Evolutionary conservation across 2,329 filamentous ascomycete species (phyloP).

Genomic region (Chalaropsis ovoidea): DNA sequence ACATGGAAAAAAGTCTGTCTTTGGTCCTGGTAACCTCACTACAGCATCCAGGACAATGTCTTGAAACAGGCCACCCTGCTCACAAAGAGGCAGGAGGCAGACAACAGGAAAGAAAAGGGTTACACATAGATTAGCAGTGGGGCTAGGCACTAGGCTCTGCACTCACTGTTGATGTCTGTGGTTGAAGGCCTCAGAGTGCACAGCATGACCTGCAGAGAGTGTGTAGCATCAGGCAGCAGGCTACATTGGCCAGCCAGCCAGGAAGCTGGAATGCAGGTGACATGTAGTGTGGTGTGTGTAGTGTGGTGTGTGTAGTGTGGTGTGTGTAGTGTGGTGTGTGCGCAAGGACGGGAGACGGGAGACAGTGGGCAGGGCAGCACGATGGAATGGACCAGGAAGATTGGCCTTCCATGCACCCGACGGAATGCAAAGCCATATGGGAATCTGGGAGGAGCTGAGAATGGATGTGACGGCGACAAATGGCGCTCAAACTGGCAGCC

Average conservation of each 20-base stretch:
- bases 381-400: neutral
- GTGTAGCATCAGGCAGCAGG: neutral
- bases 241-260: neutral
- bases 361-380: neutral
- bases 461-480: neutral
- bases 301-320: neutral
- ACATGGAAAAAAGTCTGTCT: neutral
- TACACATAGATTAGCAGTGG: neutral
- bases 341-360: neutral
- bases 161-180: neutral
- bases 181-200: constrained; percentile 10
- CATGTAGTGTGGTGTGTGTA: neutral
- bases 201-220: constrained; percentile 5
- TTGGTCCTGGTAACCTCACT: neutral
- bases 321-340: neutral
- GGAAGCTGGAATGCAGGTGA: neutral
- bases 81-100: neutral
- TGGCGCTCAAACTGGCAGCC: neutral
- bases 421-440: neutral
- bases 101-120: neutral
- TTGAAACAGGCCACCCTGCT: neutral
- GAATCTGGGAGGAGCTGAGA: too few species aligned
- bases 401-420: neutral
- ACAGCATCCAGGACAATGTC: neutral
- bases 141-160: too few species aligned